These are phyloP conservation scores for Arthrobotrys musiformis DNA, from an alignment of 2,329 filamentous ascomycete species.

Conservation along the genomic window DNA sequence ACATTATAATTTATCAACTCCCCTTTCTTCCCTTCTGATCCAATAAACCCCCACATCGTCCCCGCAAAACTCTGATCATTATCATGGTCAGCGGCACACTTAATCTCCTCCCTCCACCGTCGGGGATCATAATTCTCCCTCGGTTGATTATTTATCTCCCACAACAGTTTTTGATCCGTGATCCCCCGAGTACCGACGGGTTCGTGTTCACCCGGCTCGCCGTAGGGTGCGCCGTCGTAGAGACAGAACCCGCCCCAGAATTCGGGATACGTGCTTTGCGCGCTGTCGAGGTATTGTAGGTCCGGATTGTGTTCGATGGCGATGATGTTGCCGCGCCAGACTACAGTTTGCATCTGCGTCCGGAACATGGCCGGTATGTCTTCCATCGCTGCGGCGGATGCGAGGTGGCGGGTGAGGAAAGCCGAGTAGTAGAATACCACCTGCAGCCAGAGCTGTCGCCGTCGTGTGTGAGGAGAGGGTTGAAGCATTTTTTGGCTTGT, in stretches of 20 bases:
- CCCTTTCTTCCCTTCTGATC: constrained; percentile 7
- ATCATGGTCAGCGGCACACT: constrained; percentile 20
- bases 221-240: neutral
- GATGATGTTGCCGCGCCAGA: constrained; percentile 32
- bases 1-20: constrained; percentile 15
- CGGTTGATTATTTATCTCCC: constrained; percentile 6
- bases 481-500: neutral
- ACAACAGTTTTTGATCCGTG: neutral
- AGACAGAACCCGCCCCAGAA: constrained; percentile 28
- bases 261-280: neutral
- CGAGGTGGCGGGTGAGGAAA: neutral
- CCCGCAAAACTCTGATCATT: neutral
- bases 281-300: neutral
- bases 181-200: neutral
- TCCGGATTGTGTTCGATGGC: constrained; percentile 25
- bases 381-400: neutral
- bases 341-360: neutral
- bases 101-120: constrained; percentile 8
- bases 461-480: neutral
- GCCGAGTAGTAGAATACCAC: neutral
- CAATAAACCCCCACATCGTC: constrained; percentile 23
- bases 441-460: neutral
- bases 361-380: constrained; percentile 2
- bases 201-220: neutral
- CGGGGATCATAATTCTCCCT: neutral